Percentiles rank a stretch among this genome's conserved stretches.
These are phyloP conservation scores for Ploettnerulaceae sp. DNA, from an alignment of 2,329 filamentous ascomycete species.

Conservation along the genomic window DNA sequence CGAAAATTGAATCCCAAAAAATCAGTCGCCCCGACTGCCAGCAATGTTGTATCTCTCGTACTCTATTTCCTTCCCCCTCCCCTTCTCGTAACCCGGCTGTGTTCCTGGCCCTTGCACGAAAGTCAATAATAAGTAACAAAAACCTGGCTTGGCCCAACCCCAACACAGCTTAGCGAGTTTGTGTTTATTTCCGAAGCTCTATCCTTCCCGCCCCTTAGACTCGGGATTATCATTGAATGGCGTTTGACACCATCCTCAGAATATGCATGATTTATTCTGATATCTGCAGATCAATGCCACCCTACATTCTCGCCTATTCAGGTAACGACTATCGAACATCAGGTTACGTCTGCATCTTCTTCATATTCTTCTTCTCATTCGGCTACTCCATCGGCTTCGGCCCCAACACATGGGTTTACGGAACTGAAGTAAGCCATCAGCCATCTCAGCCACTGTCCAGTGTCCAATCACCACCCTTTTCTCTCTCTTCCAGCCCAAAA, in stretches of 20 bases:
- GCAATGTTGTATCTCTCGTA: not conserved
- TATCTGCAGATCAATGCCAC: slow-evolving; percentile 46
- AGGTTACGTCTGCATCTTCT: slow-evolving; percentile 48
- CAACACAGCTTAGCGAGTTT: not conserved
- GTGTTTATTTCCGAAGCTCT: too few species aligned
- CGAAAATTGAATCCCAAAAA: not conserved
- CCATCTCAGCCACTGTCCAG: slow-evolving; percentile 25
- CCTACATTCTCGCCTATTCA: slow-evolving; percentile 47
- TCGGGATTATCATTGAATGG: too few species aligned
- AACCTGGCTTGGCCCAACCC: too few species aligned
- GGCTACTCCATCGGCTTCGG: slow-evolving; percentile 55
- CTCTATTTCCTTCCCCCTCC: too few species aligned
- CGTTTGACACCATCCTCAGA: too few species aligned
- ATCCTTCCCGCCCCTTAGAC: too few species aligned
- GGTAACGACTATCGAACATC: slow-evolving; percentile 43
- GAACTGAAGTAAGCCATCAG: slow-evolving; percentile 43
- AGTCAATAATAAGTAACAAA: not conserved
- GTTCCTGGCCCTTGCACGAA: not conserved
- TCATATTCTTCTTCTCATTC: slow-evolving; percentile 54
- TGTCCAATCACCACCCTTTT: slow-evolving; percentile 44
- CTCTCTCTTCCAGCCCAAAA: too few species aligned
- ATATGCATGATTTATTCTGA: not conserved
- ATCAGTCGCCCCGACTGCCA: not conserved
- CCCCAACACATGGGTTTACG: slow-evolving; percentile 54
- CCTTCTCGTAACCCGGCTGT: not conserved